phyloP scores from a whole-genome alignment of 345 rosid genomes.

The Ceriops zippeliana region DNA sequence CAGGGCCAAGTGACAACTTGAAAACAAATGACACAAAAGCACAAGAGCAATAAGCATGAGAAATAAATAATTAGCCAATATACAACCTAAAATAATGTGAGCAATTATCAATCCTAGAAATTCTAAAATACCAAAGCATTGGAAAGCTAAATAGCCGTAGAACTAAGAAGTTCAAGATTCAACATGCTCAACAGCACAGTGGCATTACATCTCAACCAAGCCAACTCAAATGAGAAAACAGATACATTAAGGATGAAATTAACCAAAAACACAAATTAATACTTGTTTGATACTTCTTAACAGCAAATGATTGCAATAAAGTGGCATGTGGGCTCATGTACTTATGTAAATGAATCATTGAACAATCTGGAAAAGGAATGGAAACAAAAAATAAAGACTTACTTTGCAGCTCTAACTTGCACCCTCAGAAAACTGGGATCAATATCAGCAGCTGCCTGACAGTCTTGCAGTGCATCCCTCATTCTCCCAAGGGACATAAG shows the following conservation, averaged over 20 bases:
- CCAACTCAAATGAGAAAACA: neutral
- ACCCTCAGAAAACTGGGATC: conserved; percentile 81
- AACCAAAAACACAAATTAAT: neutral
- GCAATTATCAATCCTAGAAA: neutral
- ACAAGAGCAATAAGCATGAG: conserved; percentile 20
- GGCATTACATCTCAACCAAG: neutral
- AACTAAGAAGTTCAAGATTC: neutral
- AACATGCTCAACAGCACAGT: neutral
- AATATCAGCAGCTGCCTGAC: conserved; percentile 69
- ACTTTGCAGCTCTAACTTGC: conserved; percentile 94
- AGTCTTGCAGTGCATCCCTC: conserved; percentile 85
- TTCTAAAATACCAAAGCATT: neutral
- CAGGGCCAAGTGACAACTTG: conserved; percentile 85
- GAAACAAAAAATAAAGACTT: conserved; percentile 30
- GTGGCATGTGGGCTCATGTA: neutral
- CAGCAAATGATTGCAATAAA: neutral
- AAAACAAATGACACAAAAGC: conserved; percentile 15
- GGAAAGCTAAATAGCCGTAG: neutral
- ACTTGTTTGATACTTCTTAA: neutral
- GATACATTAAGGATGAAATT: too few species aligned
- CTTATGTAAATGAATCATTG: neutral
- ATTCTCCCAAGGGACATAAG: conserved; percentile 82
- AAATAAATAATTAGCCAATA: conserved; percentile 3
- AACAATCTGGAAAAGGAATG: conserved; percentile 3
- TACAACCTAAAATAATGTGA: neutral